Percentiles rank a stretch among this genome's conserved stretches.
Conservation (phyloP, 371 early-diverging fungal genomes). For the Rhizoclosmatium hyalinum region DNA sequence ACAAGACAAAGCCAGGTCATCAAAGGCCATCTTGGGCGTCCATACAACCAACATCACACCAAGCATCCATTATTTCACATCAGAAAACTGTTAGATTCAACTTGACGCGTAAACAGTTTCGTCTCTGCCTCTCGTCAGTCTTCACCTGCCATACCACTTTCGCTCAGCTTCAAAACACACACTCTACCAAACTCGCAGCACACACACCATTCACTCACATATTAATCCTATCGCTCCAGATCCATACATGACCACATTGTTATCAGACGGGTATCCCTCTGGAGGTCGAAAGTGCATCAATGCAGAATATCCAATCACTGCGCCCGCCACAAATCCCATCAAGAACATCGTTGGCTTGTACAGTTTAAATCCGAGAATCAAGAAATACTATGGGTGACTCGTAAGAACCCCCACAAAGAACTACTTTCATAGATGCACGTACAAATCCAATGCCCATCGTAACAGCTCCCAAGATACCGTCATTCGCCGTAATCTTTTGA, state of each 20-base stretch:
- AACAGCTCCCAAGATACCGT: slow-evolving; percentile 31
- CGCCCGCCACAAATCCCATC: slow-evolving; percentile 55
- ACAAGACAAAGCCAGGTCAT: no score
- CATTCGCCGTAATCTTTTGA: slow-evolving; percentile 16
- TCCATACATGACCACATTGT: slow-evolving; percentile 54
- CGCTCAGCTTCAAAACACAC: neutral
- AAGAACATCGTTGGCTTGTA: slow-evolving; percentile 65
- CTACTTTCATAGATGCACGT: neutral
- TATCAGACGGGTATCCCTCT: slow-evolving; percentile 48
- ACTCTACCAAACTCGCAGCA: neutral
- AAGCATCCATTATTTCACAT: no score
- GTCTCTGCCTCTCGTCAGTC: no score
- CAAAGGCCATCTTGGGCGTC: no score
- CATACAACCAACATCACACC: no score
- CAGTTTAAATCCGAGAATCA: slow-evolving; percentile 68
- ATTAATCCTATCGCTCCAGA: slow-evolving; percentile 38
- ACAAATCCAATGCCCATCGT: slow-evolving; percentile 25
- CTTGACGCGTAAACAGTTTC: no score
- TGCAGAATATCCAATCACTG: slow-evolving; percentile 59
- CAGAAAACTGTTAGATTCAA: no score
- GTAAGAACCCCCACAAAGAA: neutral
- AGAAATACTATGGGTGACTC: slow-evolving; percentile 54
- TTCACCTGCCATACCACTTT: no score
- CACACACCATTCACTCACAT: neutral
- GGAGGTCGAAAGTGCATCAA: slow-evolving; percentile 62